Percentiles rank a stretch among this genome's conserved stretches.
These are phyloP conservation scores for Acanthamoeba lenticulata DNA, from an alignment of 208 protist species.

Conservation along the genomic window DNA sequence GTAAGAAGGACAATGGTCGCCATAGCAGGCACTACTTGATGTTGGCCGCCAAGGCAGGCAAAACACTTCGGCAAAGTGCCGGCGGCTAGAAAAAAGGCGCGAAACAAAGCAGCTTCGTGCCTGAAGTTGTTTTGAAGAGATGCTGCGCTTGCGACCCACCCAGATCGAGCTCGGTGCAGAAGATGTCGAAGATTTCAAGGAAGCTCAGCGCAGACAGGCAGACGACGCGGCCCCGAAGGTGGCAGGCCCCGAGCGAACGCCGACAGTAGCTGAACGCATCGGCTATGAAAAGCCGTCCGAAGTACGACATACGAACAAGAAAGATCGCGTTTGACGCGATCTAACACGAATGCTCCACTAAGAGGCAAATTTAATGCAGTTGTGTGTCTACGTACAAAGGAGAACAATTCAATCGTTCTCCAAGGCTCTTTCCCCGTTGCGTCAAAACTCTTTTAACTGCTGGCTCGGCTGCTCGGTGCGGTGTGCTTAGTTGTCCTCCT, in stretches of 20 bases:
- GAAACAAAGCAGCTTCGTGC: not conserved
- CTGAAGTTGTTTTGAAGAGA: too few species aligned
- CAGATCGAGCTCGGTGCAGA: slow-evolving; percentile 1
- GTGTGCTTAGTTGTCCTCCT: slow-evolving; percentile 87
- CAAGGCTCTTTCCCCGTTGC: not conserved
- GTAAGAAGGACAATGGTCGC: not conserved
- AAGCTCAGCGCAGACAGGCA: not conserved
- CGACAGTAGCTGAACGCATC: not conserved
- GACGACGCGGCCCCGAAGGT: not conserved
- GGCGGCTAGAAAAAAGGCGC: not conserved
- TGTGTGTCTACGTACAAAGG: not conserved
- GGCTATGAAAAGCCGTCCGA: not conserved
- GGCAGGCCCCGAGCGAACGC: not conserved
- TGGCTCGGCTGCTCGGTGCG: too few species aligned
- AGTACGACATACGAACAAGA: not conserved
- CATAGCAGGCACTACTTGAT: not conserved
- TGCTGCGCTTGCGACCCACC: not conserved
- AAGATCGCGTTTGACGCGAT: not conserved
- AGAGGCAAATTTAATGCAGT: not conserved
- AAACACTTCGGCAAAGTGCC: not conserved
- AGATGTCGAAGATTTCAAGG: slow-evolving; percentile 56
- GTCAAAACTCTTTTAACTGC: not conserved
- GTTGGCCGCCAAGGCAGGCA: not conserved
- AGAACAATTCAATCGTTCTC: slow-evolving; percentile 11
- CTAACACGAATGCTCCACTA: not conserved